A percentile compares a stretch with the other conserved stretches of the same genome.
Conservation (phyloP, 306 rosid species). For the Vigna trinervia region DNA sequence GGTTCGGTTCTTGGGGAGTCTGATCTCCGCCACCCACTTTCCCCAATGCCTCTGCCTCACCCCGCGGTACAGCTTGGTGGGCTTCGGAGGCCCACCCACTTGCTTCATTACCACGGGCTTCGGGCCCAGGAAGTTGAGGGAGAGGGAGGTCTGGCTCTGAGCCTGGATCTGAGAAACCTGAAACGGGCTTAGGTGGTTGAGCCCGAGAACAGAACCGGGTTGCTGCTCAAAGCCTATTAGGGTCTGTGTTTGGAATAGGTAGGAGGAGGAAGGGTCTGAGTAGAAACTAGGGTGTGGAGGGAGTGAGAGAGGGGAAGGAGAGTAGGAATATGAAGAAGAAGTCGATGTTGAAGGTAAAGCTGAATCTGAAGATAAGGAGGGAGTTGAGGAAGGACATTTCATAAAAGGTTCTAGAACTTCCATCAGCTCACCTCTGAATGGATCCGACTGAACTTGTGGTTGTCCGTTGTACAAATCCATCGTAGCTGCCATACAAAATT, state of each 20-base stretch:
- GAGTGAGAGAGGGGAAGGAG: slow-evolving; percentile 30
- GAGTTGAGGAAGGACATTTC: slow-evolving; percentile 64
- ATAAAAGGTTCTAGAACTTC: slow-evolving; percentile 97
- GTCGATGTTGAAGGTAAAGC: slow-evolving; percentile 41
- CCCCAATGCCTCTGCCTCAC: slow-evolving; percentile 99
- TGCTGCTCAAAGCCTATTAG: slow-evolving; percentile 59
- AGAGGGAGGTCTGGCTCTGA: slow-evolving; percentile 34
- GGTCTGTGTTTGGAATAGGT: slow-evolving; percentile 47
- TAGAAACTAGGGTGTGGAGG: slow-evolving; percentile 54
- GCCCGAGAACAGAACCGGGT: slow-evolving; percentile 52
- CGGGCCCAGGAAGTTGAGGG: slow-evolving; percentile 55
- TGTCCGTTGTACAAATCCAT: slow-evolving; percentile 64
- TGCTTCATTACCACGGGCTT: slow-evolving; percentile 82
- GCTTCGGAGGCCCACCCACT: slow-evolving; percentile 59
- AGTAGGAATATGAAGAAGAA: slow-evolving; percentile 33
- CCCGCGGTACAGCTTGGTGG: slow-evolving; percentile 92
- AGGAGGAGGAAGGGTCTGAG: slow-evolving; percentile 58
- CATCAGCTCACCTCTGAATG: slow-evolving; percentile 81
- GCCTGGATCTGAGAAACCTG: slow-evolving; percentile 77
- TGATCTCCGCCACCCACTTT: slow-evolving; percentile 97
- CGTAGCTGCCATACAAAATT: slow-evolving; percentile 57
- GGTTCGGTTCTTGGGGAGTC: slow-evolving; percentile 90
- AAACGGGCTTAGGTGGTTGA: slow-evolving; percentile 56
- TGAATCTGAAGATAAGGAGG: slow-evolving; percentile 32
- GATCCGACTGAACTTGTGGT: slow-evolving; percentile 54